phyloP scores from a whole-genome alignment of 1,139 yeast species.

The Pichia sp. region DNA sequence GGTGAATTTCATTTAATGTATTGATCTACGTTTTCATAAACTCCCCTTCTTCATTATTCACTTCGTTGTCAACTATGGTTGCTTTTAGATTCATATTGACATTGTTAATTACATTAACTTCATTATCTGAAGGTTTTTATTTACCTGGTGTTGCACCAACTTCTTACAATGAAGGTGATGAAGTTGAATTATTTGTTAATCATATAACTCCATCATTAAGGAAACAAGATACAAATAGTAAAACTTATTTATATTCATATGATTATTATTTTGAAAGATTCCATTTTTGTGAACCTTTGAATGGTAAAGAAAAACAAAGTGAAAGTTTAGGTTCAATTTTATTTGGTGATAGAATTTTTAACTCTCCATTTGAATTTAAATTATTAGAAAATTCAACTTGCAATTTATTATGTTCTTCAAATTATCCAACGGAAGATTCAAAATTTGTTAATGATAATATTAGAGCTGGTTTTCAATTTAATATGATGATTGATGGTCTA shows the following conservation, averaged over 20 bases:
- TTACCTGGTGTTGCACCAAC: slow-evolving; percentile 96
- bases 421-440: slow-evolving; percentile 61
- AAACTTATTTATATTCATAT: slow-evolving; percentile 61
- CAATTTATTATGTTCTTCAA: slow-evolving; percentile 50
- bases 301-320: slow-evolving; percentile 66
- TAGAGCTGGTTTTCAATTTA: slow-evolving; percentile 75
- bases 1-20: no score
- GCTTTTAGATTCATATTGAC: not conserved
- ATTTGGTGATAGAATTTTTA: slow-evolving; percentile 92
- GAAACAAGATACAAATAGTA: slow-evolving; percentile 37
- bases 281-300: slow-evolving; percentile 74
- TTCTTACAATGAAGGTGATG: slow-evolving; percentile 66
- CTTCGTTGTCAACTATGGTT: not conserved
- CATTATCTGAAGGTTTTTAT: slow-evolving; percentile 53
- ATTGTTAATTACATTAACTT: not conserved
- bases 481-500: slow-evolving; percentile 92
- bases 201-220: slow-evolving; percentile 78
- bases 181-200: slow-evolving; percentile 75
- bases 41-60: not conserved
- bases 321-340: slow-evolving; percentile 89
- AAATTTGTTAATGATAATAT: slow-evolving; percentile 72
- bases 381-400: slow-evolving; percentile 74
- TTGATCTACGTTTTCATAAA: no score
- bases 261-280: slow-evolving; percentile 83
- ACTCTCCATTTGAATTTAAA: slow-evolving; percentile 76